These are phyloP conservation scores for Phytopythium delawarense DNA, from an alignment of 352 stramenopile genomes.

Conservation along the genomic window DNA sequence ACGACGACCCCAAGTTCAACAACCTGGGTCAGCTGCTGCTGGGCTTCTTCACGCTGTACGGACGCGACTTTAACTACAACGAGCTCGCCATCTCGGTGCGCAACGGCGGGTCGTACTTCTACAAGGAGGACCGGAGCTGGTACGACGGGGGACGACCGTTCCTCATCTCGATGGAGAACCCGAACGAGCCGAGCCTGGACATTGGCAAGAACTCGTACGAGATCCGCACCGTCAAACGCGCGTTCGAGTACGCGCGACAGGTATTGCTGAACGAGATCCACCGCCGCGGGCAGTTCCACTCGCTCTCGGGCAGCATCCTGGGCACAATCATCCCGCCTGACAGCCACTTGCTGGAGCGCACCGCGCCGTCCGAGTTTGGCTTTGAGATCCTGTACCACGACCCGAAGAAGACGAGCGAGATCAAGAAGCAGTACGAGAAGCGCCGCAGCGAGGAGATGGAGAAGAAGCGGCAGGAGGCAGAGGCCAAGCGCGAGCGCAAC, in stretches of 20 bases:
- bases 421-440: slow-evolving; percentile 58
- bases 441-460: slow-evolving; percentile 48
- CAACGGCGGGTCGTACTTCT: slow-evolving; percentile 91
- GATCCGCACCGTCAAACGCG: slow-evolving; percentile 86
- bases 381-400: slow-evolving; percentile 73
- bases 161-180: slow-evolving; percentile 93
- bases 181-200: slow-evolving; percentile 89
- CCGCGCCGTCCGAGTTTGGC: slow-evolving; percentile 49
- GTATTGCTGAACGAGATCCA: slow-evolving; percentile 73
- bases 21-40: slow-evolving; percentile 92
- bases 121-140: slow-evolving; percentile 81
- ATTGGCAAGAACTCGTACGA: slow-evolving; percentile 92
- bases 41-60: slow-evolving; percentile 95
- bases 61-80: slow-evolving; percentile 92
- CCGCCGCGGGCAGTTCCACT: slow-evolving; percentile 59
- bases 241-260: slow-evolving; percentile 87
- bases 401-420: slow-evolving; percentile 57
- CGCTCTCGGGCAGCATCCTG: slow-evolving; percentile 62
- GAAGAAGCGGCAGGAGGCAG: slow-evolving; percentile 38
- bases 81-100: slow-evolving; percentile 91
- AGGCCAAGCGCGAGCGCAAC: slow-evolving; percentile 16
- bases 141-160: slow-evolving; percentile 74
- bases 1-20: slow-evolving; percentile 69
- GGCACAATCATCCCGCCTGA: slow-evolving; percentile 72
- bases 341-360: slow-evolving; percentile 54